Percentiles rank a stretch among this genome's conserved stretches.
Conservation (phyloP, 345 rosid genomes). For the Linum usitatissimum region DNA sequence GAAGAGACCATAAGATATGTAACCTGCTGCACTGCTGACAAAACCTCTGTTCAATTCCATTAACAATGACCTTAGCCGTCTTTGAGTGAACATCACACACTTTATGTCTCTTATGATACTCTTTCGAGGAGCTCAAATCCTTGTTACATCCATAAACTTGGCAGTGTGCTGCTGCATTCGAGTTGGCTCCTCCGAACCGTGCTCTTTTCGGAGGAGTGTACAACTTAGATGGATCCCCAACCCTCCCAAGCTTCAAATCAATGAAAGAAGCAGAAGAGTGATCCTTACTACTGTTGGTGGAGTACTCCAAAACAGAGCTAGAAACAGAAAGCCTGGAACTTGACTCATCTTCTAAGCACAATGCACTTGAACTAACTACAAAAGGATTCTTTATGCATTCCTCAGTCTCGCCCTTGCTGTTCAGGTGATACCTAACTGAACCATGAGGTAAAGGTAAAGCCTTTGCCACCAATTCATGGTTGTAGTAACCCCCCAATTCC, state of each 20-base stretch:
- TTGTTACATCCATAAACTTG: constrained; percentile 15
- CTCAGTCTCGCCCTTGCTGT: background rate
- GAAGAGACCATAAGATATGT: background rate
- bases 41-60: constrained; percentile 15
- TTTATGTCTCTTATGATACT: constrained; percentile 10
- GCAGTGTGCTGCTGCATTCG: background rate
- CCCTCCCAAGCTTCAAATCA: background rate
- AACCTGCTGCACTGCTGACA: constrained; percentile 25
- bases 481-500: background rate
- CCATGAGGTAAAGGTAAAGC: background rate
- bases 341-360: background rate
- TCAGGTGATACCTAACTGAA: background rate
- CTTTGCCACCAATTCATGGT: background rate
- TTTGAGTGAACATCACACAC: constrained; percentile 10
- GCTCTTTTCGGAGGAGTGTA: constrained; percentile 2
- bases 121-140: constrained; percentile 17
- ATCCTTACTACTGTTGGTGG: background rate
- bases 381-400: background rate
- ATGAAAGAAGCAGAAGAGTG: background rate
- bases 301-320: background rate
- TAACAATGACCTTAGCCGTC: constrained; percentile 9
- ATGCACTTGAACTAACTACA: background rate
- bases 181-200: constrained; percentile 1
- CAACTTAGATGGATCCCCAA: background rate
- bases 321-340: background rate